Evolutionary conservation across 2,329 filamentous ascomycete genomes (phyloP).

Genomic region (Ophiostoma angusticollis): DNA sequence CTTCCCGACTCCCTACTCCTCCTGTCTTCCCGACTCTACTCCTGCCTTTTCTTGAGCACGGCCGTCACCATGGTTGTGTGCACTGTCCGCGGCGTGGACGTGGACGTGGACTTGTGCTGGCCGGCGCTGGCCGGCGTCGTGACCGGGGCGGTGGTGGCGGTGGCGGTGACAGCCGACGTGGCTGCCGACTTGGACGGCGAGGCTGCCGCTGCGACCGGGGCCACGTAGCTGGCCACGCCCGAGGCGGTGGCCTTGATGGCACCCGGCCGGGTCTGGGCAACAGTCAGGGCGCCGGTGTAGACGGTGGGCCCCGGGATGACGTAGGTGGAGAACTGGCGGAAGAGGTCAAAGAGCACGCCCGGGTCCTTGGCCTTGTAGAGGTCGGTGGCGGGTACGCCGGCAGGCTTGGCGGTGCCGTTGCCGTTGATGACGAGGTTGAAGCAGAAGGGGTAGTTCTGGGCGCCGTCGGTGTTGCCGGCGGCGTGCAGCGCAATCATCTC

Average conservation of each 20-base stretch:
- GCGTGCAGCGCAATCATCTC: constrained; percentile 30
- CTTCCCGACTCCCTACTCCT: too few relatives aligned
- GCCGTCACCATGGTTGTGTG: constrained; percentile 6
- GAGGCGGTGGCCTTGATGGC: constrained; percentile 17
- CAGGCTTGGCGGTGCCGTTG: constrained; percentile 10
- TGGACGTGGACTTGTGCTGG: not conserved
- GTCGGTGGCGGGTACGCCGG: constrained; percentile 10
- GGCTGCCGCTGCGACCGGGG: constrained; percentile 6
- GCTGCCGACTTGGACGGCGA: constrained; percentile 3
- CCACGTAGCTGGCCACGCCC: constrained; percentile 15
- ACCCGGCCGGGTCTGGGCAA: constrained; percentile 15
- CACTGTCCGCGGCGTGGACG: not conserved
- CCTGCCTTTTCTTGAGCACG: not conserved
- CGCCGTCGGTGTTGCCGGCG: constrained; percentile 12
- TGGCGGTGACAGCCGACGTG: not conserved
- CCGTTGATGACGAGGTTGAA: constrained; percentile 12
- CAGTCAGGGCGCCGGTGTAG: constrained; percentile 18
- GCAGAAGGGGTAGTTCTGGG: constrained; percentile 14
- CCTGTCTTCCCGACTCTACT: too few relatives aligned
- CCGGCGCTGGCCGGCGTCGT: too few relatives aligned
- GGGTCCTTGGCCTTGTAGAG: constrained; percentile 12
- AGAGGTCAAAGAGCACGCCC: constrained; percentile 13
- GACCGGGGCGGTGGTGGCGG: too few relatives aligned
- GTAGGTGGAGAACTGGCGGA: constrained; percentile 9
- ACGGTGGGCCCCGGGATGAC: constrained; percentile 15